Evolutionary conservation across 345 rosid genomes (phyloP), one percentile per base, ranked within the genome.

Genomic region (Cardamine chenopodiifolia): DNA sequence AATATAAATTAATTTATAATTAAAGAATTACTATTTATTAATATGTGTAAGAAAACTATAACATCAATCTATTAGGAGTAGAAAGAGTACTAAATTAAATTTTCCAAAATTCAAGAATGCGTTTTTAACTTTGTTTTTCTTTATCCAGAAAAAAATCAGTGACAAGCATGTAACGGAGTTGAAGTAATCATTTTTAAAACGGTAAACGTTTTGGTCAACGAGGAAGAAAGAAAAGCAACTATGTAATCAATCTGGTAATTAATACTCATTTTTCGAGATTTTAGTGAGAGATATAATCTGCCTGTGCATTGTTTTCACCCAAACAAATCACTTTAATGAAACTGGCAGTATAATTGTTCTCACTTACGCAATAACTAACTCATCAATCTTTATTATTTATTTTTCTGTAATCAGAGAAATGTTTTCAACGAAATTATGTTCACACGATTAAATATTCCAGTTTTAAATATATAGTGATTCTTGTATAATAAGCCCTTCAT

Each of bases 271-370:
- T 56, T 53, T 61, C 12, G 42, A 68, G n/a, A 68, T 75, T 73
- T 73, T 78, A 57, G 53, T 35, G 58, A 32, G 14, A 61, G 57
- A 42, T 69, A 62, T 53, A 45, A 54, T 68, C 56, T 45, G 68
- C 62, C 70, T 61, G 52, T 70, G 80, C 80, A 76, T 76, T 55
- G 80, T 76, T 76, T 76, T 76, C 80, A 70, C 15, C 66, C 71
- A 76, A 62, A 62, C 29, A 25, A 14, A 28, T 40, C 49, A 40
- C 50, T 62, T 76, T 62, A 62, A 62, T 62, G 75, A 76, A 45
- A 62, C 75, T 70, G 71, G 60, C 71, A 62, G 80, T 76, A 53
- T 34, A 70, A 45, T 70, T 70, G 62, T 76, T 62, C 53, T 62
- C 70, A 54, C 70, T 69, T 55, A 62, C 75, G 71, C 52, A 76